Evolutionary conservation across 805 yeast genomes (phyloP), one percentile per base, ranked within the genome.

Genomic region (Jamesozyma hellenica): DNA sequence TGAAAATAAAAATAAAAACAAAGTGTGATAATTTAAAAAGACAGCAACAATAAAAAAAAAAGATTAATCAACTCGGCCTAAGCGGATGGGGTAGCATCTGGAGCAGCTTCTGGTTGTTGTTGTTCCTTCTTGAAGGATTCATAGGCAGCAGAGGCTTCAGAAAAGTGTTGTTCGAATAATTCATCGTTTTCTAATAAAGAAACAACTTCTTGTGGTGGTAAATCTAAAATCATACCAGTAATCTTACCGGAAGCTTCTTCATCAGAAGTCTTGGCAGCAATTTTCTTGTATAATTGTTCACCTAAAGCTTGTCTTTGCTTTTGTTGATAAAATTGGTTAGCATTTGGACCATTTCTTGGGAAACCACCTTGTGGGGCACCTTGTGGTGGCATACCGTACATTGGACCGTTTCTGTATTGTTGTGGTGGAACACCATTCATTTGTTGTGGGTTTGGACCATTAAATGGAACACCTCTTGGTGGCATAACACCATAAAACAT

Each of bases 251-350:
- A 96, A 59, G 95, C 86, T 68, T 87, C 95, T 43, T 82, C 82
- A 61, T 87, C 94, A 55, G 79, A 78, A 56, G 88, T 85, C 70
- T 82, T 82, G 51, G 87, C 78, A 50, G 81, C 79, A 59, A 92
- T 82, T 76, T 79, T 84, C 61, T 94, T 87, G 76, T 90, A 92
- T 61, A 92, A 75, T 63, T 87, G 94, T 75, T 92, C 96, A 70
- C 98, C 98, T 63, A 92, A 77, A 62, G 87, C 76, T 77, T 94
- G 90, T 85, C 90, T 90, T 74, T 87, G 95, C 69, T 84, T 90
- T 62, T 82, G 92, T 60, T 77, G 84, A 50, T 63, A 85, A 92
- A 59, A 73, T 58, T 59, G 67, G 52, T 53, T 52, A 37, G 49
- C 50, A 41, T 51, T 48, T 29, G 50, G 49, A 32, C 46, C 54